Base-by-base conservation (phyloP, 2,329 filamentous ascomycete genomes). In the Lecanicillium sp. region DNA sequence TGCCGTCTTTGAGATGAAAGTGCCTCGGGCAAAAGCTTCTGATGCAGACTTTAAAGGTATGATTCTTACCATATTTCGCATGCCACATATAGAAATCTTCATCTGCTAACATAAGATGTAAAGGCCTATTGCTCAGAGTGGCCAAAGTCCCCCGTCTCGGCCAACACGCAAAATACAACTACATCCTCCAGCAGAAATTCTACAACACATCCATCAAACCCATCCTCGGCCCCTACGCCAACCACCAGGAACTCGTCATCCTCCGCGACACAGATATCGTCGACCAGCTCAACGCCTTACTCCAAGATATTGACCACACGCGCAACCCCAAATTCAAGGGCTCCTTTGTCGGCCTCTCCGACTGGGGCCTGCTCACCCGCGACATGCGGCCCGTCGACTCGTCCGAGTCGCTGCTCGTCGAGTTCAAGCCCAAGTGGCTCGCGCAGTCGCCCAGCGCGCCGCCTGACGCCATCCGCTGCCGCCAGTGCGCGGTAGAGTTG, bases 381-480 rank as follows among this genome's bases (percentile, higher is more conserved):
- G 83, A 89, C 52, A 89, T 90, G 83, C 51, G 57, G 17, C 55
- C 60, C 25, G 18, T 37, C 57, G 56, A 58, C 41, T 42, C 51
- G 12, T 49, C 55, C 17, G 49, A 52, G n/a, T 54, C 49, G 41
- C 40, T 57, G 19, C 55, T 84, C 22, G 64, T 85, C 40, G 84
- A 90, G 56, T 83, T 90, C 61, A 92, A 92, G 56, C 85, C 86
- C 12, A 92, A 92, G 60, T 92, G 86, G 86, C 72, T 92, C 18
- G 64, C 71, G 8, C 84, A 88, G 56, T 89, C 84, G 3, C 84
- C 81, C 4, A 79, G 76, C 28, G 84, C 85, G 0, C 86, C 85
- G 2, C 18, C 54, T 0, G 59, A 63, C 19, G 74, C 83, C 29
- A 72, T 66, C 36, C 70, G 83, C 36, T 92, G 86, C 61, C 77